Conservation (phyloP, 768 basidiomycete species). For the Trametes coccinea region DNA sequence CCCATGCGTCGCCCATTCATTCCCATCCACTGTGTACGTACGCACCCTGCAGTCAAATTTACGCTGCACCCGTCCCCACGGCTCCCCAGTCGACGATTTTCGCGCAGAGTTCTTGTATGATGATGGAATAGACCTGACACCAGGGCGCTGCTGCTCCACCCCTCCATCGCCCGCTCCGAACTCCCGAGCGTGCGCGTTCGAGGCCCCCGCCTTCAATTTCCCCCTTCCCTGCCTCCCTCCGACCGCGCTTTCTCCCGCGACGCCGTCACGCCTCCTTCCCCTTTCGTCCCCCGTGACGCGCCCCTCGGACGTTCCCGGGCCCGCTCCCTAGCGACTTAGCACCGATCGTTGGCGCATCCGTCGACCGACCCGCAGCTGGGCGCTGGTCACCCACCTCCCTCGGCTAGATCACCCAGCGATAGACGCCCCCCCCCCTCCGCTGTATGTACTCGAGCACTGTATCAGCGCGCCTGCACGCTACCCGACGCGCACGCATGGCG, state of each 20-base stretch:
- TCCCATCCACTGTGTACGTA: background rate
- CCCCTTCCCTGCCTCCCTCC: too few species aligned
- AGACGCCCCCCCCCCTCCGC: background rate
- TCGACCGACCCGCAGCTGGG: too few species aligned
- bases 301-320: background rate
- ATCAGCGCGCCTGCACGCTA: background rate
- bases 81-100: background rate
- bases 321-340: conserved; percentile 1
- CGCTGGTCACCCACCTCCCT: background rate
- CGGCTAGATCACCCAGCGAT: conserved; percentile 9
- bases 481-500: background rate
- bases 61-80: background rate
- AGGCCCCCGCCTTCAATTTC: too few species aligned
- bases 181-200: too few species aligned
- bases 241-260: background rate
- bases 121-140: too few species aligned
- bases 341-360: conserved; percentile 5
- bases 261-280: background rate
- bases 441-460: background rate
- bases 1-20: background rate
- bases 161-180: too few species aligned
- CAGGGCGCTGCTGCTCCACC: too few species aligned
- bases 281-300: background rate
- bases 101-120: too few species aligned
- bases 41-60: background rate